phyloP scores from a whole-genome alignment of 2,329 filamentous ascomycete genomes.

The Akanthomyces muscarius region DNA sequence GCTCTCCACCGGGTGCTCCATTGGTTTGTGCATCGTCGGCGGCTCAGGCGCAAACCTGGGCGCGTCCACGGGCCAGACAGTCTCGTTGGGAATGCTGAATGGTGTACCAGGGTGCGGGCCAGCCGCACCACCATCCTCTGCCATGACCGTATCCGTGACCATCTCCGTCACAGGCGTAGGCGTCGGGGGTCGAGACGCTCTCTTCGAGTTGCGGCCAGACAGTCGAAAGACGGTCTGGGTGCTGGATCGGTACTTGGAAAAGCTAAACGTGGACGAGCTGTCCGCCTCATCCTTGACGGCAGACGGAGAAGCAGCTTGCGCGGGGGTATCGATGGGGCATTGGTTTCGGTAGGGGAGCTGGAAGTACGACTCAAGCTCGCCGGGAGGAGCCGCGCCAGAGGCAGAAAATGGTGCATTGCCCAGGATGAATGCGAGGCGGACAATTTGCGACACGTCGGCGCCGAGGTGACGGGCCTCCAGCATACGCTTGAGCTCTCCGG shows the following conservation, averaged over 20 bases:
- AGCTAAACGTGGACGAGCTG: slow-evolving; percentile 26
- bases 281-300: slow-evolving; percentile 28
- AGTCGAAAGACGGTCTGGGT: slow-evolving; percentile 31
- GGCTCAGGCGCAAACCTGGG: slow-evolving; percentile 38
- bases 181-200: slow-evolving; percentile 34
- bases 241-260: slow-evolving; percentile 28
- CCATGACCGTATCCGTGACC: slow-evolving; percentile 30
- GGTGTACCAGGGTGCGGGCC: slow-evolving; percentile 40
- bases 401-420: slow-evolving; percentile 39
- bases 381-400: slow-evolving; percentile 33
- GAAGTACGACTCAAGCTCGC: slow-evolving; percentile 38
- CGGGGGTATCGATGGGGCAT: slow-evolving; percentile 33
- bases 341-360: slow-evolving; percentile 34
- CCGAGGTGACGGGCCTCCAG: slow-evolving; percentile 42
- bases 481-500: slow-evolving; percentile 41
- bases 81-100: slow-evolving; percentile 37
- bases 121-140: slow-evolving; percentile 29
- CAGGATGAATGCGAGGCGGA: slow-evolving; percentile 41
- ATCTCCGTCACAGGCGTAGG: slow-evolving; percentile 26
- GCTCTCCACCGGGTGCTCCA: slow-evolving; percentile 23
- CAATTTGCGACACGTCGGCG: slow-evolving; percentile 38
- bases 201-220: slow-evolving; percentile 33
- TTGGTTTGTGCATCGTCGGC: slow-evolving; percentile 27
- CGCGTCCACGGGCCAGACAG: slow-evolving; percentile 35
- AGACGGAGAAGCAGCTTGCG: slow-evolving; percentile 22